A percentile compares a stretch with the other conserved stretches of the same genome.
Conservation (phyloP, 768 basidiomycete genomes). For the Terana coerulea region DNA sequence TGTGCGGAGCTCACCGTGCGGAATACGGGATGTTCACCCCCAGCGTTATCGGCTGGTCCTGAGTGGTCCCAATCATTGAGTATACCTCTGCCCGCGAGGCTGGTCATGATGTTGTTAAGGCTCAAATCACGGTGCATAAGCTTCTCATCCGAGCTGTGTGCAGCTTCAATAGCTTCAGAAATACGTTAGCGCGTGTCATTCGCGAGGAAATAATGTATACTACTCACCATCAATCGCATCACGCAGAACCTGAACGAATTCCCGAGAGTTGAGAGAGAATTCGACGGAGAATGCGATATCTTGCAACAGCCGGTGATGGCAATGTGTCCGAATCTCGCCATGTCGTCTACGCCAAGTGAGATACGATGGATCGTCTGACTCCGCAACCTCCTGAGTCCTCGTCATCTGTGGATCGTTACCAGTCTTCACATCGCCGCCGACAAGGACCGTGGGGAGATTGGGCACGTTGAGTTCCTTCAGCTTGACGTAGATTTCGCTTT, state of each 20-base stretch:
- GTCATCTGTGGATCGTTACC: neutral
- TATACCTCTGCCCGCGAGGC: neutral
- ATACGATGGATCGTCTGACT: neutral
- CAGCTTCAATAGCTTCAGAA: neutral
- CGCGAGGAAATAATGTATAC: neutral
- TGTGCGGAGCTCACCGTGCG: neutral
- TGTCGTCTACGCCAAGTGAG: neutral
- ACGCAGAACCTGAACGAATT: neutral
- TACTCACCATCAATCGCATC: neutral
- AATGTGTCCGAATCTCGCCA: neutral
- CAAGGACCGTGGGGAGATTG: neutral
- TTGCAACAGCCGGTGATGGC: slow-evolving; percentile 8
- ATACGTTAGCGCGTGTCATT: neutral
- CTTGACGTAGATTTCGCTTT: neutral
- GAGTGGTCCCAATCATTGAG: slow-evolving; percentile 10
- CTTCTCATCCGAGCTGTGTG: neutral
- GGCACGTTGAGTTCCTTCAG: neutral
- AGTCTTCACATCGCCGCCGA: neutral
- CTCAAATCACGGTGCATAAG: slow-evolving; percentile 3
- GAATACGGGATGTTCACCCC: neutral
- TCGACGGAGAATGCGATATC: slow-evolving; percentile 4
- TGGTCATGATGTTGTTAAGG: slow-evolving; percentile 1
- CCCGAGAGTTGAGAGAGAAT: neutral
- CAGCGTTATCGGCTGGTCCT: neutral
- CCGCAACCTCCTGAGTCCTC: neutral